Evolutionary conservation across 2,329 filamentous ascomycete genomes (phyloP).

Genomic region (Plenodomus lindquistii): DNA sequence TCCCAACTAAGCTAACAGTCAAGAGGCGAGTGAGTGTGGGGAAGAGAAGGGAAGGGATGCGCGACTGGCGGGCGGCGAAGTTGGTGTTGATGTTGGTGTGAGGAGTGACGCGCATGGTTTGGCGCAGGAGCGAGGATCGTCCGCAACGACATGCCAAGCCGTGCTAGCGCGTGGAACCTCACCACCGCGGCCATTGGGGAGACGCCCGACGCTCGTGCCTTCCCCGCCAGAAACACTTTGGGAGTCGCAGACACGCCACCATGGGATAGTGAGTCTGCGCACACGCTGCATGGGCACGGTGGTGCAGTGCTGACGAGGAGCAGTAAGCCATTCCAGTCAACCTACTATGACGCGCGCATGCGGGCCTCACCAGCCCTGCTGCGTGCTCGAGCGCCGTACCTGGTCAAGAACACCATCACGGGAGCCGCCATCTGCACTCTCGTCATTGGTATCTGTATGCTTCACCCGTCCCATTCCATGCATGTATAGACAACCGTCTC

Average conservation of each 20-base stretch:
- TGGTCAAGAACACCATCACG: slow-evolving; percentile 85
- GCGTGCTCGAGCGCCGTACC: slow-evolving; percentile 86
- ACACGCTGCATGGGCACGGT: neutral
- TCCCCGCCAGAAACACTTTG: slow-evolving; percentile 18
- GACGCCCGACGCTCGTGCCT: slow-evolving; percentile 7
- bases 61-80: slow-evolving; percentile 16
- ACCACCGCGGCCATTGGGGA: slow-evolving; percentile 21
- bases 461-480: neutral
- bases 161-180: slow-evolving; percentile 19
- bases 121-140: slow-evolving; percentile 8
- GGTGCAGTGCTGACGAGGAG: slow-evolving; percentile 13
- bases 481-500: slow-evolving; percentile 6
- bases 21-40: slow-evolving; percentile 27
- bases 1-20: slow-evolving; percentile 28
- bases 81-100: neutral
- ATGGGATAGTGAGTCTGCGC: slow-evolving; percentile 41
- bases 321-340: slow-evolving; percentile 61
- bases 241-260: slow-evolving; percentile 25
- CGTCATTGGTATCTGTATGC: slow-evolving; percentile 80
- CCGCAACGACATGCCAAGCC: slow-evolving; percentile 16
- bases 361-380: slow-evolving; percentile 87
- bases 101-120: slow-evolving; percentile 9
- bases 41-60: slow-evolving; percentile 20
- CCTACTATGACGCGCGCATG: slow-evolving; percentile 90
- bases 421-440: slow-evolving; percentile 76